A percentile compares a stretch with the other conserved stretches of the same genome.
Evolutionary conservation across 1,139 yeast genomes (phyloP).

Genomic region (Suhomyces panamericanus): DNA sequence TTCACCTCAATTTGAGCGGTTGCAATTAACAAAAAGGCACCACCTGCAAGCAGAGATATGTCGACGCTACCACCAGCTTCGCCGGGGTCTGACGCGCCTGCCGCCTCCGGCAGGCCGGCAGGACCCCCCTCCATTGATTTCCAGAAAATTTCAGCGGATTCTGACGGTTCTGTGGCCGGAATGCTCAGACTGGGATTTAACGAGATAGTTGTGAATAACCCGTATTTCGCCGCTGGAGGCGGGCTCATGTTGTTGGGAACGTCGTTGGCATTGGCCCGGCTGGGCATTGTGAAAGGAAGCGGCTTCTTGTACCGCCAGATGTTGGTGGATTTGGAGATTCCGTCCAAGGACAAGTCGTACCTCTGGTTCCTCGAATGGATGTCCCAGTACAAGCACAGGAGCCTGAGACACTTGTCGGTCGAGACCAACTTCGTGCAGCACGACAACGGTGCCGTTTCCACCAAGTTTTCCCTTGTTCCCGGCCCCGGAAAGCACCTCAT

Average conservation of each 20-base stretch:
- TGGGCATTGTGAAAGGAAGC: conserved; percentile 63
- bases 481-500: conserved; percentile 96
- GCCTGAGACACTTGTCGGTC: conserved; percentile 84
- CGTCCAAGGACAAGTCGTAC: conserved; percentile 90
- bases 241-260: conserved; percentile 95
- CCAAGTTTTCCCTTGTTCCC: conserved; percentile 91
- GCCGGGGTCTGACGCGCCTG: not conserved
- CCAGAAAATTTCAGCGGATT: conserved; percentile 35
- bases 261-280: conserved; percentile 74
- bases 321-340: conserved; percentile 89
- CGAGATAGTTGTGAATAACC: conserved; percentile 69
- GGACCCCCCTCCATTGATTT: conserved; percentile 27
- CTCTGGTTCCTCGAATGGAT: conserved; percentile 97
- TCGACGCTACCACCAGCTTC: not conserved
- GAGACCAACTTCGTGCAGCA: conserved; percentile 87
- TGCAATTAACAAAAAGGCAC: conserved; percentile 1
- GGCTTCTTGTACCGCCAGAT: conserved; percentile 75
- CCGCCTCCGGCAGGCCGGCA: not conserved
- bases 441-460: conserved; percentile 87
- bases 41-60: not conserved
- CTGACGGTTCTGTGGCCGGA: conserved; percentile 42
- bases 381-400: conserved; percentile 73
- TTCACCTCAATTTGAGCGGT: conserved; percentile 6
- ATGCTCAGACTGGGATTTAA: conserved; percentile 42
- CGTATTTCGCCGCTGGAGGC: conserved; percentile 96